phyloP scores from a whole-genome alignment of 2,329 filamentous ascomycete species.

The Xylaria multiplex region DNA sequence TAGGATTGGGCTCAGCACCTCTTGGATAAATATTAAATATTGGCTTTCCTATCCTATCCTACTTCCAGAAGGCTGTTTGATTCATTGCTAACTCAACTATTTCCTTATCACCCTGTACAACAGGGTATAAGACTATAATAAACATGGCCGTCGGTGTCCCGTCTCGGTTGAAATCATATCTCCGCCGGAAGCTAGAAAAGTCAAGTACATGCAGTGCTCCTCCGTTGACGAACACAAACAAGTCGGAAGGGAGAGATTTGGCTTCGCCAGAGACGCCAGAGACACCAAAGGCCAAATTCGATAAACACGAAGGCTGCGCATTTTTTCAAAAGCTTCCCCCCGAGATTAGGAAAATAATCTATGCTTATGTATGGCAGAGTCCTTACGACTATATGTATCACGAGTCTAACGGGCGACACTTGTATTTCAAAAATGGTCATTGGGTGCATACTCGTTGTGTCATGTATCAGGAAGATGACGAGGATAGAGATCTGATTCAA shows the following conservation, averaged over 20 bases:
- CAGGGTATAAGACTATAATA: not conserved
- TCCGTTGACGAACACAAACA: conserved; percentile 22
- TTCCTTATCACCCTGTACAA: not conserved
- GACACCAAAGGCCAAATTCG: conserved; percentile 13
- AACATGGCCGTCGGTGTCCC: conserved; percentile 42
- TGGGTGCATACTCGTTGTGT: conserved; percentile 47
- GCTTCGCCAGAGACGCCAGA: conserved; percentile 1
- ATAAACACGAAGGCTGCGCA: conserved; percentile 41
- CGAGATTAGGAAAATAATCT: conserved; percentile 50
- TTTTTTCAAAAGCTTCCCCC: conserved; percentile 50
- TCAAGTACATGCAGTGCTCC: conserved; percentile 36
- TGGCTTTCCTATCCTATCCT: not conserved
- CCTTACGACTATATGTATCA: conserved; percentile 45
- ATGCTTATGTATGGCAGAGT: conserved; percentile 43
- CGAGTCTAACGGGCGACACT: conserved; percentile 41
- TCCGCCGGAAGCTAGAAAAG: conserved; percentile 40
- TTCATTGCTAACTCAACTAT: not conserved
- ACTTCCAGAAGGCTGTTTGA: not conserved
- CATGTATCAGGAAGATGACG: conserved; percentile 45
- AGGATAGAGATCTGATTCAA: conserved; percentile 44
- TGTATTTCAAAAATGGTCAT: conserved; percentile 46
- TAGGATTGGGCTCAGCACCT: conserved; percentile 5
- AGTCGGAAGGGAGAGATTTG: conserved; percentile 18
- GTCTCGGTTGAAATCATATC: conserved; percentile 42
- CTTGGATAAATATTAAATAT: not conserved